Evolutionary conservation across 139 green algal genomes (phyloP).

Genomic region (Zygnema cylindricum): DNA sequence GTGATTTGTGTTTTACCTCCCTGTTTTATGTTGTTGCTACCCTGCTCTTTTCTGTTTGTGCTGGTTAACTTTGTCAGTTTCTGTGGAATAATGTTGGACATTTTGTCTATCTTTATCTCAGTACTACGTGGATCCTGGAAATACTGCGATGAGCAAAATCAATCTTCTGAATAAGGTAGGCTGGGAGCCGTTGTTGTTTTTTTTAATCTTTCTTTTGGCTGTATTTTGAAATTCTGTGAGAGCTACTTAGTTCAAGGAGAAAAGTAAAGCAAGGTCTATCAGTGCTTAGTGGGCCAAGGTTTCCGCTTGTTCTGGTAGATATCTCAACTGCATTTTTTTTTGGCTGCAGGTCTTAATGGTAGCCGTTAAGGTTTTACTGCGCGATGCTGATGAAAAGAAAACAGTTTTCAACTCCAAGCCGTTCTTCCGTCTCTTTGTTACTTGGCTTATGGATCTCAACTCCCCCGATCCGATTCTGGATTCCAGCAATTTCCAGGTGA

Average conservation of each 20-base stretch:
- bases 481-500: conserved; percentile 58
- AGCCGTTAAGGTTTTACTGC: conserved; percentile 72
- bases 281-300: too few species aligned
- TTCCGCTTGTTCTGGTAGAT: too few species aligned
- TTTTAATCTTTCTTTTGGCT: too few species aligned
- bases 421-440: conserved; percentile 91
- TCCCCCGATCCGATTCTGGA: conserved; percentile 63
- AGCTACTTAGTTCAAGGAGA: too few species aligned
- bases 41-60: too few species aligned
- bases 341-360: conserved; percentile 71
- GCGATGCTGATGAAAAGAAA: conserved; percentile 79
- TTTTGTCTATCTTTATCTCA: conserved; percentile 60
- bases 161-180: conserved; percentile 59
- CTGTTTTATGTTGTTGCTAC: too few species aligned
- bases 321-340: background rate
- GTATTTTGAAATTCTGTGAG: background rate
- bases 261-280: too few species aligned
- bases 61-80: too few species aligned
- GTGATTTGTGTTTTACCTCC: too few species aligned
- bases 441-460: conserved; percentile 83
- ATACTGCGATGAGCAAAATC: conserved; percentile 39
- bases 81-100: too few species aligned
- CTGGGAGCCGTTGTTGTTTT: too few species aligned
- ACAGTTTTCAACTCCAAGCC: conserved; percentile 87
- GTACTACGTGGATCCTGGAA: conserved; percentile 58